Evolutionary conservation across 176 grass and related monocot species (phyloP).

Genomic region (Cymbopogon citratus): DNA sequence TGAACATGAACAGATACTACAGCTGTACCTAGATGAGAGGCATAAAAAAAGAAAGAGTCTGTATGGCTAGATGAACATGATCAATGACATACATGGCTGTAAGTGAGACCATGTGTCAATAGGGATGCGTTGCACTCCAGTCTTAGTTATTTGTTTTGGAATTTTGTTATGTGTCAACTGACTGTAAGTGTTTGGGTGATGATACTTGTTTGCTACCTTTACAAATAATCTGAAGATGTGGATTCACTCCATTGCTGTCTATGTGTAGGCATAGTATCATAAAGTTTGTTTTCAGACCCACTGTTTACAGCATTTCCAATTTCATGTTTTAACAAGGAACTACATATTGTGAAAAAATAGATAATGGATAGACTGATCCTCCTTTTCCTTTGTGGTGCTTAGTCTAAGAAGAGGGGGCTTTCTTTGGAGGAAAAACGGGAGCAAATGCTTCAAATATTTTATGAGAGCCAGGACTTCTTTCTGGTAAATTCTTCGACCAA

Average conservation of each 20-base stretch:
- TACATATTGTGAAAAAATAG: background rate
- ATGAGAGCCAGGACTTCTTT: constrained; percentile 80
- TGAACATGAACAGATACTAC: no score
- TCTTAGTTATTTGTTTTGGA: background rate
- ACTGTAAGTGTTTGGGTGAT: background rate
- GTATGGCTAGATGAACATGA: background rate
- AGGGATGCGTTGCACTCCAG: background rate
- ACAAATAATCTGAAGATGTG: background rate
- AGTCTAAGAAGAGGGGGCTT: constrained; percentile 99
- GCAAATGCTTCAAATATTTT: constrained; percentile 98
- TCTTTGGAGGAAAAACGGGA: constrained; percentile 91
- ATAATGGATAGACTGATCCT: background rate
- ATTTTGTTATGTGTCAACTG: background rate
- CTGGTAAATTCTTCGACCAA: constrained; percentile 40
- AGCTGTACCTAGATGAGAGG: no score
- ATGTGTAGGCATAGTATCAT: background rate
- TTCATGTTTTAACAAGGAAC: background rate
- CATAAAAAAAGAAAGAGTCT: no score
- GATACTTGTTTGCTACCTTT: background rate
- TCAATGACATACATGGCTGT: background rate
- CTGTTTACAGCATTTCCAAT: background rate
- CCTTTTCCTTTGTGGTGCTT: background rate
- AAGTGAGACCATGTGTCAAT: background rate
- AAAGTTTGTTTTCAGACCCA: background rate
- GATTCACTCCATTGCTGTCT: background rate